Evolutionary conservation across 352 stramenopile species (phyloP), one percentile per base, ranked within the genome.

Genomic region (Pythium aquatile): DNA sequence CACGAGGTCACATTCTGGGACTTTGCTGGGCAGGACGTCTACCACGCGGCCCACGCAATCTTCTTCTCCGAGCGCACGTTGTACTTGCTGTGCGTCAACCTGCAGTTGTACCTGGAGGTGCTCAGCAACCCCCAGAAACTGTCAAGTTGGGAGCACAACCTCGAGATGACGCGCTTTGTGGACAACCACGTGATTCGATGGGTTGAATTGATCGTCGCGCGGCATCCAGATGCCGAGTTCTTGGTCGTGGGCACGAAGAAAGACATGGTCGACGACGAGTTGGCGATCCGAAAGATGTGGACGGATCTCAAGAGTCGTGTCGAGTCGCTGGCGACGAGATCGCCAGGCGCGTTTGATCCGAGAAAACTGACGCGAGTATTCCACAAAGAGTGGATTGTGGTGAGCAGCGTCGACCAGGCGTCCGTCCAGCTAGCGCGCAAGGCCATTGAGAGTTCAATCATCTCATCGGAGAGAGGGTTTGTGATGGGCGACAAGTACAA

Each of bases 221-320:
- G 39, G 39, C 20, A 60, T 10, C 59, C 47, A 58, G 30, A 66
- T 5, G 48, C 59, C 14, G 1, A 66, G 40, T 60, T 66, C 39
- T n/a, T 54, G 10, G 26, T 66, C 20, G 59, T 66, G 13, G 59
- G 49, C 9, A 66, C 59, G 11, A 66, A 66, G 51, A 17, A 29
- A 3, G 44, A 65, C 48, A 44, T 28, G 35, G 17, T 65, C 17
- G 24, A 44, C 3, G 47, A 52, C 42, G 16, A 48, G 11, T 7
- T 6, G 9, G 42, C 16, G 6, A 26, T 48, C 9, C 1, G n/a
- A 26, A 3, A 26, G 2, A 26, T 48, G 11, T 48, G 42, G 42
- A 48, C 7, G 4, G 42, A 28, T 48, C 42, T 48, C 42, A 26
- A 48, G n/a, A 13, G 3, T 20, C 40, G 40, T 5, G 5, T 48